Evolutionary conservation across 2,329 filamentous ascomycete genomes (phyloP), one percentile per base, ranked within the genome.

Genomic region (Neurospora sp.): DNA sequence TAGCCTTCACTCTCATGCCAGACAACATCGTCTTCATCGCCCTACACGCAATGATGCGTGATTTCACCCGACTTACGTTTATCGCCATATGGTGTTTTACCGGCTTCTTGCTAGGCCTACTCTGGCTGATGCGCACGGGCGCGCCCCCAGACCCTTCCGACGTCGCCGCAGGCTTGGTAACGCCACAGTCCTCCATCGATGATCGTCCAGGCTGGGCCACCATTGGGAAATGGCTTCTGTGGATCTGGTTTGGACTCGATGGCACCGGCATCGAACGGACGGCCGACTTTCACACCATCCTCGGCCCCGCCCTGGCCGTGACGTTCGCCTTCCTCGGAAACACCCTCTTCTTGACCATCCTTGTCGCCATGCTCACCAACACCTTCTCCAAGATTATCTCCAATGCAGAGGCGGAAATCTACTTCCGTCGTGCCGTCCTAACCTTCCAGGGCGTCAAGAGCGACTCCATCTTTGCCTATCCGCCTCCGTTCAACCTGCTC

Each of bases 181-280:
- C 46, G 46, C 23, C 46, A 8, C 46, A 58, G 23, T 58, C 46
- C 46, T 58, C 46, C 75, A 36, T 76, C 76, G 1, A 77, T 74
- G 38, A 73, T 72, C 17, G 46, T 71, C 77, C 70, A 71, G 79
- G 71, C 73, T 83, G 81, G 81, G 77, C 79, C 38, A 90, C 89
- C 0, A 90, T 92, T 67, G 86, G 86, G 39, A 92, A 92, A 78
- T 93, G 90, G 90, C 90, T 93, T 84, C 83, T 93, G 2, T 92
- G 89, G 88, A 91, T 93, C 74, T 93, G 90, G 90, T 93, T 93
- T 74, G 90, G 90, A 1, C 85, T 93, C 1, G 90, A 92, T 71
- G 90, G 84, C 28, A 85, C 84, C 4, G 84, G 84, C 11, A 85
- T 86, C 66, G 82, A 84, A 70, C 80, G 82, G 71, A 82, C 81